Conservation (phyloP, 768 basidiomycete species). For the Lactifluus volemus region DNA sequence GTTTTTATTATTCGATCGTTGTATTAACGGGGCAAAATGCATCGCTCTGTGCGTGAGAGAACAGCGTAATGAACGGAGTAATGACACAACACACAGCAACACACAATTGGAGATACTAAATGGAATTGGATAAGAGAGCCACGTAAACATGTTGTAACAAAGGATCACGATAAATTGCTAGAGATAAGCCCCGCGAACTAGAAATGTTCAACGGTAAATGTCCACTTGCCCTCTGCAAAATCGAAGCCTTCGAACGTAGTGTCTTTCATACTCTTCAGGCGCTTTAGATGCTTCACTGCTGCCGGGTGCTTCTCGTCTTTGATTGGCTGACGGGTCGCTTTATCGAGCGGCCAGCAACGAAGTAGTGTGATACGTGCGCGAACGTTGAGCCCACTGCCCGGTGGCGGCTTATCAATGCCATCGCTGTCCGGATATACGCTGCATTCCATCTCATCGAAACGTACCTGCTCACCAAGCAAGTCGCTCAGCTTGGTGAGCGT, state of each 20-base stretch:
- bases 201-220: conserved; percentile 92
- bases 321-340: conserved; percentile 83
- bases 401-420: conserved; percentile 74
- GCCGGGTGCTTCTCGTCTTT: conserved; percentile 69
- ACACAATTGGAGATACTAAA: neutral
- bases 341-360: conserved; percentile 84
- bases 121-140: neutral
- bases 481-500: conserved; percentile 69
- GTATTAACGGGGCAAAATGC: neutral
- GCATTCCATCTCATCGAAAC: conserved; percentile 87
- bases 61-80: neutral
- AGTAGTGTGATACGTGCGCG: conserved; percentile 68
- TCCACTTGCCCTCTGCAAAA: conserved; percentile 78
- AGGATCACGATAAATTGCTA: neutral
- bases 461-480: conserved; percentile 78
- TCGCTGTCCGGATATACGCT: conserved; percentile 89
- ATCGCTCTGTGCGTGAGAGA: neutral
- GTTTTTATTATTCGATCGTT: neutral
- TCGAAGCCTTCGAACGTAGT: conserved; percentile 82
- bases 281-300: conserved; percentile 65
- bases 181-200: conserved; percentile 26
- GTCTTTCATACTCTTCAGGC: conserved; percentile 75
- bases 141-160: neutral
- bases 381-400: conserved; percentile 85
- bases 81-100: neutral